phyloP scores from a whole-genome alignment of 768 basidiomycete genomes.

The Lactarius psammicola region DNA sequence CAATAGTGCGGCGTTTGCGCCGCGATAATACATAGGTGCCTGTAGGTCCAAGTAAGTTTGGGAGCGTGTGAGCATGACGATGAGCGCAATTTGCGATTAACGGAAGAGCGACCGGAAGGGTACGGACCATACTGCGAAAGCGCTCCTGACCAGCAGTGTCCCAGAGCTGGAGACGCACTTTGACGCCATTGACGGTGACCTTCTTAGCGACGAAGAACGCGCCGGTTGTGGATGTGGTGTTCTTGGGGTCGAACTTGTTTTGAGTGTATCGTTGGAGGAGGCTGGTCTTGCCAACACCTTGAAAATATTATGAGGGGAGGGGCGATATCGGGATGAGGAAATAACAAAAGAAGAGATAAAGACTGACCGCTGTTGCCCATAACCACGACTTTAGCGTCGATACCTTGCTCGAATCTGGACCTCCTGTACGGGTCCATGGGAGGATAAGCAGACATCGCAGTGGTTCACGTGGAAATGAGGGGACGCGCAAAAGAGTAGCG shows the following conservation, averaged over 20 bases:
- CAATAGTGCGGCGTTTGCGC: slow-evolving; percentile 90
- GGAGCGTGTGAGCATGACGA: slow-evolving; percentile 15
- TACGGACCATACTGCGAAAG: slow-evolving; percentile 81
- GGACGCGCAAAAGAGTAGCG: slow-evolving; percentile 42
- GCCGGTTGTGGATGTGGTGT: slow-evolving; percentile 87
- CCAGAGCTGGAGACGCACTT: slow-evolving; percentile 87
- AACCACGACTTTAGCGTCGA: slow-evolving; percentile 95
- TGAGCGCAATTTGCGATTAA: slow-evolving; percentile 26
- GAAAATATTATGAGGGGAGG: not conserved
- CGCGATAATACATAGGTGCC: slow-evolving; percentile 97
- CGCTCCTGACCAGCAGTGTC: slow-evolving; percentile 94
- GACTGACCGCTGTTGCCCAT: slow-evolving; percentile 75
- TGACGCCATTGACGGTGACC: slow-evolving; percentile 77
- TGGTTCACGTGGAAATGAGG: slow-evolving; percentile 27
- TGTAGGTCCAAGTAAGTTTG: slow-evolving; percentile 35
- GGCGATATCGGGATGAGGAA: not conserved
- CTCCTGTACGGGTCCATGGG: slow-evolving; percentile 63
- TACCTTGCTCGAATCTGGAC: slow-evolving; percentile 74
- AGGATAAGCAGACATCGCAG: slow-evolving; percentile 56
- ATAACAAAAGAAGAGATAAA: slow-evolving; percentile 24
- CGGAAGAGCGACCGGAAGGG: slow-evolving; percentile 4
- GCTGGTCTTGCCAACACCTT: slow-evolving; percentile 91
- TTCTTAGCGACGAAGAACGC: slow-evolving; percentile 95
- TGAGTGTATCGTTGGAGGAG: slow-evolving; percentile 88
- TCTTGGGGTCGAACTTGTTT: slow-evolving; percentile 85